These are phyloP conservation scores for Sphagnurus paluster DNA, from an alignment of 1,284 basidiomycete species.

Conservation along the genomic window DNA sequence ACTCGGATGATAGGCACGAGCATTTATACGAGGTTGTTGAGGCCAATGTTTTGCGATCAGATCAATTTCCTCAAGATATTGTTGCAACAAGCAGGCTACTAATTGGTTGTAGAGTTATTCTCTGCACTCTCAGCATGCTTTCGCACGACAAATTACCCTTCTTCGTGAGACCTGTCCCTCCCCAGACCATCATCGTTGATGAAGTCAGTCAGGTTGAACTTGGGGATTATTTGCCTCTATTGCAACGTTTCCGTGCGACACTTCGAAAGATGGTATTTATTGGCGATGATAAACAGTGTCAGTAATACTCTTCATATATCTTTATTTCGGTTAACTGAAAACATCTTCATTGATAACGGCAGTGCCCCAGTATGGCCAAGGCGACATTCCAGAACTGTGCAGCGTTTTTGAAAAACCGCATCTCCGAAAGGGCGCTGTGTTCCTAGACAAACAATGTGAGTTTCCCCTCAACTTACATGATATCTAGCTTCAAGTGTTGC, in stretches of 20 bases:
- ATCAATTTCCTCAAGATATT: conserved; percentile 40
- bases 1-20: conserved; percentile 64
- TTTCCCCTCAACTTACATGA: conserved; percentile 16
- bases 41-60: conserved; percentile 50
- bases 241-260: conserved; percentile 40
- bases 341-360: too few species aligned
- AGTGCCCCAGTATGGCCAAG: conserved; percentile 61
- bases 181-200: conserved; percentile 49
- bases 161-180: conserved; percentile 34
- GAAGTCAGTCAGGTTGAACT: conserved; percentile 69
- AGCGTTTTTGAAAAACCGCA: conserved; percentile 60
- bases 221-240: conserved; percentile 51
- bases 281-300: conserved; percentile 76
- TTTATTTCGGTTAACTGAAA: neutral
- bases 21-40: conserved; percentile 57
- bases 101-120: conserved; percentile 50
- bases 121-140: conserved; percentile 75
- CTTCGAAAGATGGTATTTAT: conserved; percentile 68
- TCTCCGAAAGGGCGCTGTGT: conserved; percentile 37
- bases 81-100: conserved; percentile 33
- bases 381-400: conserved; percentile 46
- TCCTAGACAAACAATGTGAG: conserved; percentile 62
- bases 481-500: neutral
- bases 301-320: conserved; percentile 21
- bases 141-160: conserved; percentile 41